phyloP scores from a whole-genome alignment of 208 protist genomes.

The Crithidia fasciculata region DNA sequence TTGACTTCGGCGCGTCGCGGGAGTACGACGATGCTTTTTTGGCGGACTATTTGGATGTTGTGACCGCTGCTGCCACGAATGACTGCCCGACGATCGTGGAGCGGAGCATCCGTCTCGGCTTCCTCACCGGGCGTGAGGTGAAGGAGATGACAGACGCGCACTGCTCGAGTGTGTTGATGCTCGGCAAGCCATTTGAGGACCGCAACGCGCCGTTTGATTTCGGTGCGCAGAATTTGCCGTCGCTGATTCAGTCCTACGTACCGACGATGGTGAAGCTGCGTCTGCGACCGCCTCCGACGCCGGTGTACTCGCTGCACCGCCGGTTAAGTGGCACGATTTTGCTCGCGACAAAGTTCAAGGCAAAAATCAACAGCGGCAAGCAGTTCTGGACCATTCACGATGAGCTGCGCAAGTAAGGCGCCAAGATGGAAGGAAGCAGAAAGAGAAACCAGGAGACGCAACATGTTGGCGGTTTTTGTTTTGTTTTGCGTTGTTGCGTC shows the following conservation, averaged over 20 bases:
- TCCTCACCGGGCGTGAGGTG: conserved; percentile 95
- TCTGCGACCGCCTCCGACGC: conserved; percentile 85
- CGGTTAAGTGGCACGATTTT: conserved; percentile 95
- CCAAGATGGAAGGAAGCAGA: not conserved
- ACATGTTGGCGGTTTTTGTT: not conserved
- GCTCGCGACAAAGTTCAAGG: conserved; percentile 90
- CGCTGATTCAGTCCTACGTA: conserved; percentile 83
- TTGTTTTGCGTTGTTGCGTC: not conserved
- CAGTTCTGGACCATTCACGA: conserved; percentile 84
- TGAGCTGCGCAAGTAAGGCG: conserved; percentile 11
- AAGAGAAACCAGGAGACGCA: not conserved
- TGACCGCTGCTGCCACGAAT: conserved; percentile 81
- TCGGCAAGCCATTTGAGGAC: conserved; percentile 91
- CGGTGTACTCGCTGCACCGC: conserved; percentile 96
- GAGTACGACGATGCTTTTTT: conserved; percentile 88
- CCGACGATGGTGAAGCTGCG: conserved; percentile 94
- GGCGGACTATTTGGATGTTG: conserved; percentile 91
- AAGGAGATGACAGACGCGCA: conserved; percentile 93
- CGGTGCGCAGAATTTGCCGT: conserved; percentile 76
- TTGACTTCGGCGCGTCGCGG: conserved; percentile 96
- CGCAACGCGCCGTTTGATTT: conserved; percentile 88
- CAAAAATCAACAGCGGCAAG: conserved; percentile 67
- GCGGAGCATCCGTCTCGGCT: conserved; percentile 92
- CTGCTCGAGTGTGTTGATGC: conserved; percentile 82
- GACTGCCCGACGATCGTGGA: conserved; percentile 84